These are phyloP conservation scores for Dictyostelium citrinum DNA, from an alignment of 78 protist genomes.

Conservation along the genomic window DNA sequence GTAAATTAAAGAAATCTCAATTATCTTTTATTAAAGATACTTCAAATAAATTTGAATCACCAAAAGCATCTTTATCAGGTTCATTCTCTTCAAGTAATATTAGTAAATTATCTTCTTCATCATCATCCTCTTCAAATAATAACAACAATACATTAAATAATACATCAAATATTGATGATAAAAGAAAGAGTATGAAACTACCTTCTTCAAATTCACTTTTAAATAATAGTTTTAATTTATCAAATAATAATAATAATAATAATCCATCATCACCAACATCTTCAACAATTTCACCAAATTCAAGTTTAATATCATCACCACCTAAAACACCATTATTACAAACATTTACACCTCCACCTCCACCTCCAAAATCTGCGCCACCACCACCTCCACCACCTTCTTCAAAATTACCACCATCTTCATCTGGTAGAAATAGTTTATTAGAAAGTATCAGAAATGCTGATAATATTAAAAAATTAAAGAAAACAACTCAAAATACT, in stretches of 20 bases:
- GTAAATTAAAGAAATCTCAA: slow-evolving; percentile 64
- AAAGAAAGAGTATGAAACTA: neutral
- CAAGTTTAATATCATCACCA: neutral
- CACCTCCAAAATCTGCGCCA: slow-evolving; percentile 7
- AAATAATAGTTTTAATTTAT: neutral
- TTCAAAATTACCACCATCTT: neutral
- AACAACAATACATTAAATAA: neutral
- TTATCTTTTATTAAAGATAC: slow-evolving; percentile 24
- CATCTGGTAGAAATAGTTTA: slow-evolving; percentile 18
- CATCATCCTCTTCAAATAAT: neutral
- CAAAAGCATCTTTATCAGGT: neutral
- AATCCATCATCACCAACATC: neutral
- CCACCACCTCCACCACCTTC: slow-evolving; percentile 66
- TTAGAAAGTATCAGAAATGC: slow-evolving; percentile 64
- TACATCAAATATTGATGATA: neutral
- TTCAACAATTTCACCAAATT: neutral
- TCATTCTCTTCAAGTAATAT: neutral
- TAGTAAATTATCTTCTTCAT: neutral
- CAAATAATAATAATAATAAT: neutral
- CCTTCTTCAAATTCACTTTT: neutral
- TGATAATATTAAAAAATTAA: slow-evolving; percentile 41
- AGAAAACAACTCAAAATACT: slow-evolving; percentile 9
- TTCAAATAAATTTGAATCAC: neutral
- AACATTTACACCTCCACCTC: neutral
- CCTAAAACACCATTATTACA: slow-evolving; percentile 3